Conservation (phyloP, 192 early-diverging fungal species). For the Coemansia sp. region DNA sequence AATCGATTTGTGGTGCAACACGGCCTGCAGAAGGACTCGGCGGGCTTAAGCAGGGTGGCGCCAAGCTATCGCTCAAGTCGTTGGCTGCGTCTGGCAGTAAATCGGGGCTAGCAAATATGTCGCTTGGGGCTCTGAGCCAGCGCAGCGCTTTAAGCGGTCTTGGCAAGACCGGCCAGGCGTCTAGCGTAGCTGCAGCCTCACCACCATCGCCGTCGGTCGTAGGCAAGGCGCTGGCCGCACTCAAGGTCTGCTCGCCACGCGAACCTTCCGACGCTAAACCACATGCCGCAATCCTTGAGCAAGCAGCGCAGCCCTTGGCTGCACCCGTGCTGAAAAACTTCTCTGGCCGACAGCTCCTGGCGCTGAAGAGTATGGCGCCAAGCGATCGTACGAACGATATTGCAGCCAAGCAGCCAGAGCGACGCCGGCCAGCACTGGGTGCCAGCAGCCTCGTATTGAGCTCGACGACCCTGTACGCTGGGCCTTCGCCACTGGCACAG, state of each 20-base stretch:
- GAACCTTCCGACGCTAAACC: background rate
- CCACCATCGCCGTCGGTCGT: slow-evolving; percentile 12
- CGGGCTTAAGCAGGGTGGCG: background rate
- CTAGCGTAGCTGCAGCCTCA: background rate
- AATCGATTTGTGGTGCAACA: background rate
- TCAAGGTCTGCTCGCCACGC: slow-evolving; percentile 14
- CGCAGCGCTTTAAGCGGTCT: background rate
- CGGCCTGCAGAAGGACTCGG: background rate
- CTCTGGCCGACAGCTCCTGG: slow-evolving; percentile 32
- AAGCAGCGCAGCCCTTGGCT: background rate
- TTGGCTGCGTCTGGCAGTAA: slow-evolving; percentile 5
- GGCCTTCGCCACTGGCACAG: slow-evolving; percentile 42
- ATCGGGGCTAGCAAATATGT: slow-evolving; percentile 3
- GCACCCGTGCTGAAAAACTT: slow-evolving; percentile 28
- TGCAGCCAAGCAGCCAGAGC: slow-evolving; percentile 3
- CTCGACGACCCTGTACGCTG: slow-evolving; percentile 30
- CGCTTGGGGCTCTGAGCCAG: slow-evolving; percentile 9
- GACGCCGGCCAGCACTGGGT: slow-evolving; percentile 7
- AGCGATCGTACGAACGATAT: background rate
- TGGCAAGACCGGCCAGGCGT: background rate
- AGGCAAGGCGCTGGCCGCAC: slow-evolving; percentile 45
- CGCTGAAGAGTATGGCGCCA: slow-evolving; percentile 11
- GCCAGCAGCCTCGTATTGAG: slow-evolving; percentile 2
- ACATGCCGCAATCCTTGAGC: background rate
- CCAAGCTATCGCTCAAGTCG: slow-evolving; percentile 17